Evolutionary conservation across 495 filamentous ascomycete species (phyloP).

Genomic region (Trichoderma asperelloides): DNA sequence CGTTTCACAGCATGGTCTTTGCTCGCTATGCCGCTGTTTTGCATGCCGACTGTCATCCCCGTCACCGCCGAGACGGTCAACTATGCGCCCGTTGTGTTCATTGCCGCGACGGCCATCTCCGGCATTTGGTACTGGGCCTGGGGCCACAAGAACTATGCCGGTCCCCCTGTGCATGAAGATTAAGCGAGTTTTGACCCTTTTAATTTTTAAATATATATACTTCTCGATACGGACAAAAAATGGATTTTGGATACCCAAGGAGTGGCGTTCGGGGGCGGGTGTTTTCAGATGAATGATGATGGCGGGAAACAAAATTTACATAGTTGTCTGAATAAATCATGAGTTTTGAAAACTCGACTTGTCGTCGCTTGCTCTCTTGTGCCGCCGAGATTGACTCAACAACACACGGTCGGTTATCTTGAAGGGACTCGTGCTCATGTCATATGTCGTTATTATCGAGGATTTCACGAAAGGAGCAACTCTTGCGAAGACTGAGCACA

Average conservation of each 20-base stretch:
- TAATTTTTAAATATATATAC: background rate
- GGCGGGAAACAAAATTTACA: background rate
- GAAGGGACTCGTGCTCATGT: background rate
- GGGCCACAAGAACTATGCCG: conserved; percentile 61
- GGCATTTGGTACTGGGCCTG: conserved; percentile 36
- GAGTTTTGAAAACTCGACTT: background rate
- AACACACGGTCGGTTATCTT: background rate
- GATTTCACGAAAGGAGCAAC: background rate
- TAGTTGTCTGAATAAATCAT: background rate
- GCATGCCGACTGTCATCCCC: conserved; percentile 52
- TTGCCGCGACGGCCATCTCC: conserved; percentile 48
- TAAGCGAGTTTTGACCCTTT: background rate
- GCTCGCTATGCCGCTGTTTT: conserved; percentile 57
- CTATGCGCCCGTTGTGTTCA: conserved; percentile 55
- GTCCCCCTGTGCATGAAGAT: conserved; percentile 43
- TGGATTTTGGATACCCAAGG: background rate
- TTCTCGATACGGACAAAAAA: background rate
- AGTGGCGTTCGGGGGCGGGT: background rate
- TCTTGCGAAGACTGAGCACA: background rate
- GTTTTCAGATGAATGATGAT: background rate
- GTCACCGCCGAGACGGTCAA: conserved; percentile 51
- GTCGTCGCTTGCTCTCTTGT: background rate
- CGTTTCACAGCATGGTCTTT: conserved; percentile 44
- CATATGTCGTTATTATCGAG: background rate
- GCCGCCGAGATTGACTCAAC: background rate